Percentiles rank a stretch among this genome's conserved stretches.
Evolutionary conservation across 768 basidiomycete species (phyloP).

Genomic region (Suillus fuscotomentosus): DNA sequence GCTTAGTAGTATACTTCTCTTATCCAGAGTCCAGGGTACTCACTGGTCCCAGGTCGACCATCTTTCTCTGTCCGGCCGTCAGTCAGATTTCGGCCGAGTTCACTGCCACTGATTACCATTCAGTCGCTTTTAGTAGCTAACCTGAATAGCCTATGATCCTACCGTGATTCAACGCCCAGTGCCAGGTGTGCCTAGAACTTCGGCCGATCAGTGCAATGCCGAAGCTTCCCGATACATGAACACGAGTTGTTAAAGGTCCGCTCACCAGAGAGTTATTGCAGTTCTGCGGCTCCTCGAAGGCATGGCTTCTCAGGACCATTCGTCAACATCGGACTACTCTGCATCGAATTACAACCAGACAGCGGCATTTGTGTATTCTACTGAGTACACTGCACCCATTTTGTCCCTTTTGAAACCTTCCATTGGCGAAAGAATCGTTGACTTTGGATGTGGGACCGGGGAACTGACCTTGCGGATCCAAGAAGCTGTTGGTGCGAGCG

Average conservation of each 20-base stretch:
- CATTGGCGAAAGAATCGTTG: constrained; percentile 69
- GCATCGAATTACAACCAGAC: constrained; percentile 60
- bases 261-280: background rate
- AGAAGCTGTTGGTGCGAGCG: constrained; percentile 47
- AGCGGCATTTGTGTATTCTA: constrained; percentile 68
- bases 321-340: constrained; percentile 45
- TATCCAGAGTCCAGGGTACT: background rate
- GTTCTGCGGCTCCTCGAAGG: background rate
- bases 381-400: constrained; percentile 49
- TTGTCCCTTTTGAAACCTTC: constrained; percentile 58
- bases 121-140: background rate
- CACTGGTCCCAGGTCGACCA: background rate
- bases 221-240: background rate
- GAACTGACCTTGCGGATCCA: constrained; percentile 66
- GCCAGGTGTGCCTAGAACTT: background rate
- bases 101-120: background rate
- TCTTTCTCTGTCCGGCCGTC: background rate
- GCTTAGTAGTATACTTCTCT: background rate
- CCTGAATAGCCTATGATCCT: background rate
- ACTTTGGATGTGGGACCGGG: constrained; percentile 83
- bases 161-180: background rate
- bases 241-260: background rate
- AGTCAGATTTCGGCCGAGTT: background rate
- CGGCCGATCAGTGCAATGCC: background rate
- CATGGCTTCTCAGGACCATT: background rate